Conservation (phyloP, 2,329 filamentous ascomycete species). For the Alternaria sp. region DNA sequence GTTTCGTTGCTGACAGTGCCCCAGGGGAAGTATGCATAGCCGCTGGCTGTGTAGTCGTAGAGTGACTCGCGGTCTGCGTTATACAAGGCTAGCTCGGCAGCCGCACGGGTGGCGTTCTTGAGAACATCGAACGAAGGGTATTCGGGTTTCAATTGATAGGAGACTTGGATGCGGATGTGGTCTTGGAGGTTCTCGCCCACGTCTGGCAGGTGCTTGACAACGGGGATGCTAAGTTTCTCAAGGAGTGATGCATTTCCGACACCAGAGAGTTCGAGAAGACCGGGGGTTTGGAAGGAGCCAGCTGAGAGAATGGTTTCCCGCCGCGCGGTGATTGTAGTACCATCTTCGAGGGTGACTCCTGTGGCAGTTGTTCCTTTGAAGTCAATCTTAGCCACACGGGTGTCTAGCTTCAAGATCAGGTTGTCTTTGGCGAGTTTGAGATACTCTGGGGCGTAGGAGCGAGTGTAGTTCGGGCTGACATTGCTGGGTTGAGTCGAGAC, state of each 20-base stretch:
- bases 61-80: conserved; percentile 43
- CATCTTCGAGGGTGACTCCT: conserved; percentile 46
- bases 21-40: conserved; percentile 57
- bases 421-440: conserved; percentile 55
- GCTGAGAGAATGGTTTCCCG: conserved; percentile 42
- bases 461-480: conserved; percentile 58
- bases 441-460: conserved; percentile 62
- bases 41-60: conserved; percentile 54
- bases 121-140: conserved; percentile 37
- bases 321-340: conserved; percentile 39
- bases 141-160: conserved; percentile 34
- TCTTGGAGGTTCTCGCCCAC: conserved; percentile 48
- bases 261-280: conserved; percentile 39
- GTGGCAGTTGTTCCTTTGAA: conserved; percentile 41
- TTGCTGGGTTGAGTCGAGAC: conserved; percentile 62
- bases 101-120: conserved; percentile 43
- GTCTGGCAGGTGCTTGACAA: conserved; percentile 29
- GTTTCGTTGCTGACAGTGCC: conserved; percentile 48
- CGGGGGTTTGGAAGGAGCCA: conserved; percentile 38
- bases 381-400: conserved; percentile 52
- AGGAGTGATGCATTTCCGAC: conserved; percentile 30
- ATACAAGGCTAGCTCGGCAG: conserved; percentile 53
- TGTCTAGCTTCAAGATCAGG: conserved; percentile 51
- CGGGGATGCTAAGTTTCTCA: conserved; percentile 26
- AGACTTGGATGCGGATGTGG: conserved; percentile 41